Evolutionary conservation across 805 yeast species (phyloP).

Genomic region (Barnettozyma salicaria): DNA sequence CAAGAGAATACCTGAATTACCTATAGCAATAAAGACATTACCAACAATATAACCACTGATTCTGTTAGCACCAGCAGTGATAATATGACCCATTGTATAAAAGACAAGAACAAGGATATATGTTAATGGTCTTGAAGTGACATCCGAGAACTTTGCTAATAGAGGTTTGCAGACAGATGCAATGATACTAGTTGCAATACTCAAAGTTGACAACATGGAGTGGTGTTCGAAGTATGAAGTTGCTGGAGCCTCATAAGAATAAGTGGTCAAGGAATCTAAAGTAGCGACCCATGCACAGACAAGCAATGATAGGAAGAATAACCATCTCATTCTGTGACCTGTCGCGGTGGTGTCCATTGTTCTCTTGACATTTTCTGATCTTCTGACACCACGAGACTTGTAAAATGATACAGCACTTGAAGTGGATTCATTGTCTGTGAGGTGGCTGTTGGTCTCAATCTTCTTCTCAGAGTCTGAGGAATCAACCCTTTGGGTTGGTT

Average conservation of each 20-base stretch:
- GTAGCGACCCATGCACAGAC: slow-evolving; percentile 18
- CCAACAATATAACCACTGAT: slow-evolving; percentile 34
- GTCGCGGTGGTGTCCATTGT: slow-evolving; percentile 16
- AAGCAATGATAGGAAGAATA: slow-evolving; percentile 10
- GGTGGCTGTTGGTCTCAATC: no score
- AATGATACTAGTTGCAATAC: slow-evolving; percentile 35
- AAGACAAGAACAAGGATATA: slow-evolving; percentile 29
- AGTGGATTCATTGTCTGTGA: no score
- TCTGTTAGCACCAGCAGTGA: slow-evolving; percentile 32
- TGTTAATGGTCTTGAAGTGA: slow-evolving; percentile 36
- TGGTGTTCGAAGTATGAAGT: slow-evolving; percentile 35
- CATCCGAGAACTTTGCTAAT: slow-evolving; percentile 37
- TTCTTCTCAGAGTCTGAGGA: no score
- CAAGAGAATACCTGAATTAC: slow-evolving; percentile 33
- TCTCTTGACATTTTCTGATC: slow-evolving; percentile 20
- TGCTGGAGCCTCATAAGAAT: slow-evolving; percentile 33
- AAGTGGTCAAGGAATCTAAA: slow-evolving; percentile 30
- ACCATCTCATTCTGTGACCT: slow-evolving; percentile 14
- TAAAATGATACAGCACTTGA: no score
- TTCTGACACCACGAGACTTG: slow-evolving; percentile 23
- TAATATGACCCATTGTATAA: slow-evolving; percentile 32
- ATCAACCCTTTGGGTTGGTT: no score
- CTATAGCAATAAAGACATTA: slow-evolving; percentile 32
- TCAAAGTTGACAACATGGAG: slow-evolving; percentile 35
- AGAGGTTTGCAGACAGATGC: slow-evolving; percentile 34